phyloP scores from a whole-genome alignment of 305 asterid genomes.

The Galium porrigens region DNA sequence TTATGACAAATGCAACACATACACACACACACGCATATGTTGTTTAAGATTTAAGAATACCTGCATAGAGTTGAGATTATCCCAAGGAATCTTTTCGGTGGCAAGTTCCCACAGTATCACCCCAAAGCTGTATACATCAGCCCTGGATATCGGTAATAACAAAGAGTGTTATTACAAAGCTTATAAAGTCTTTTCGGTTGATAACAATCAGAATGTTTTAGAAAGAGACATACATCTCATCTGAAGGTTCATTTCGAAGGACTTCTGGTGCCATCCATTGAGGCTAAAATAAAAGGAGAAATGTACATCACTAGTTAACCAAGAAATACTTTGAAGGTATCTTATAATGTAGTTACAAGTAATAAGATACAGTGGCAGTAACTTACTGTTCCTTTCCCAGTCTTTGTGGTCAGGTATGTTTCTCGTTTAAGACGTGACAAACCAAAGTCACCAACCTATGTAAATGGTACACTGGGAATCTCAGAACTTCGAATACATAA shows the following conservation, averaged over 20 bases:
- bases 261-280: slow-evolving; percentile 99
- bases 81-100: slow-evolving; percentile 90
- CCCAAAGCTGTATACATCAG: slow-evolving; percentile 82
- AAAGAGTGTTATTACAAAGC: not conserved
- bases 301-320: slow-evolving; percentile 11
- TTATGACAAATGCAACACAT: slow-evolving; percentile 4
- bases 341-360: slow-evolving; percentile 9
- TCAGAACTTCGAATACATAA: not conserved
- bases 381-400: slow-evolving; percentile 57
- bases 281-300: slow-evolving; percentile 40
- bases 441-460: slow-evolving; percentile 97
- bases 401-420: slow-evolving; percentile 67
- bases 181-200: not conserved
- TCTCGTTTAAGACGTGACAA: slow-evolving; percentile 78
- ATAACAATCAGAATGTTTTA: not conserved
- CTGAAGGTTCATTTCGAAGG: slow-evolving; percentile 80
- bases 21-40: not conserved
- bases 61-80: slow-evolving; percentile 86
- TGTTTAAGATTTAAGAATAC: slow-evolving; percentile 23
- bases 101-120: slow-evolving; percentile 91
- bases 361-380: slow-evolving; percentile 9
- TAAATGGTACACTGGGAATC: not conserved
- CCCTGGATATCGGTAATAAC: slow-evolving; percentile 34
- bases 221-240: slow-evolving; percentile 59
- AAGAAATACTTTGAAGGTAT: slow-evolving; percentile 8